Percentiles rank a stretch among this genome's conserved stretches.
Evolutionary conservation across 805 yeast species (phyloP).

Genomic region (Saturnispora sanitii): DNA sequence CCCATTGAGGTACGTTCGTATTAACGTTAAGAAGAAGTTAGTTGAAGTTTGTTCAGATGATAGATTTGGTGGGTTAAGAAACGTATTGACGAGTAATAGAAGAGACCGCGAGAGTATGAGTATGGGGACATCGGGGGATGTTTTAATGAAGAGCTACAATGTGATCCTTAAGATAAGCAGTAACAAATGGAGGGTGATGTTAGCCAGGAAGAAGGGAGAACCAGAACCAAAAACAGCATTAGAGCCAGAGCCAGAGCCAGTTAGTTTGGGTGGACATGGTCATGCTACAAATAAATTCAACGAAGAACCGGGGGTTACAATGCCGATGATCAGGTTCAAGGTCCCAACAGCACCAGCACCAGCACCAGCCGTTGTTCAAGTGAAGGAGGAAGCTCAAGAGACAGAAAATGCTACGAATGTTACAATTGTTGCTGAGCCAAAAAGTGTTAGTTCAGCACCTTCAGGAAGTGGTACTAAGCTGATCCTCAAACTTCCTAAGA

Average conservation of each 20-base stretch:
- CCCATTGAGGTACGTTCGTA: slow-evolving; percentile 30
- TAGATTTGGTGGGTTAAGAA: slow-evolving; percentile 14
- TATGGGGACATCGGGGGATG: neutral
- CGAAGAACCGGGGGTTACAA: neutral
- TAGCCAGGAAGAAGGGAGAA: no score
- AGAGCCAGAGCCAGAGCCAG: neutral
- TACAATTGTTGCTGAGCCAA: no score
- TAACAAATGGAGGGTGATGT: no score
- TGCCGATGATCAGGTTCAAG: slow-evolving; percentile 1
- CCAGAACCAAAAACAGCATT: no score
- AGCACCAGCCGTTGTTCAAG: neutral
- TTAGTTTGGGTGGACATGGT: neutral
- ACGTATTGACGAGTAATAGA: neutral
- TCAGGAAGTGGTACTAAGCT: no score
- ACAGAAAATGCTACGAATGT: no score
- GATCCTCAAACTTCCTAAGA: no score
- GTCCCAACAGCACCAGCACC: slow-evolving; percentile 2
- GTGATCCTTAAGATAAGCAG: no score
- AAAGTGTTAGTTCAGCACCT: no score
- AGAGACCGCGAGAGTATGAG: neutral
- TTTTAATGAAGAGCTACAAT: neutral
- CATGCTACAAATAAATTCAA: neutral
- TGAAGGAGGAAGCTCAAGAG: neutral
- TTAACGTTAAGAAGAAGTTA: slow-evolving; percentile 18
- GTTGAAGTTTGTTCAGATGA: slow-evolving; percentile 22